Conservation (phyloP, 768 basidiomycete genomes). For the Russula compacta region DNA sequence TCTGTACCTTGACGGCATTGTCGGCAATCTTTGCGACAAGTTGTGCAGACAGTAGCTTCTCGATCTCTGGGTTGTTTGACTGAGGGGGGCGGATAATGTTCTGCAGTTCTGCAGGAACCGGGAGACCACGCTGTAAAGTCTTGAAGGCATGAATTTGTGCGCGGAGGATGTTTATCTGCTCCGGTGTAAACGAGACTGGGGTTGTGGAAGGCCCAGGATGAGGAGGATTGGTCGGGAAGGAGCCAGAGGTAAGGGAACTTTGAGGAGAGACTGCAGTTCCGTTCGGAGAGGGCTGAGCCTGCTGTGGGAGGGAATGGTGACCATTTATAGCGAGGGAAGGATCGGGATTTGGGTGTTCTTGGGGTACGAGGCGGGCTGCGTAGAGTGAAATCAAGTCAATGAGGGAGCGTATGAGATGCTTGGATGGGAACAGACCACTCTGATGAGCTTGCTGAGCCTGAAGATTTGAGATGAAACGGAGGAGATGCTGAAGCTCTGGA, state of each 20-base stretch:
- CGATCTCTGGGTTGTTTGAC: constrained; percentile 50
- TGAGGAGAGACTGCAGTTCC: constrained; percentile 31
- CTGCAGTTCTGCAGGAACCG: constrained; percentile 61
- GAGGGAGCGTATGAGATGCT: neutral
- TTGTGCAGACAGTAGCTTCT: constrained; percentile 51
- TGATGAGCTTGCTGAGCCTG: constrained; percentile 34
- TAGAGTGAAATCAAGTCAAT: neutral
- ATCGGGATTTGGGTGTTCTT: constrained; percentile 12
- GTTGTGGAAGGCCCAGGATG: constrained; percentile 52
- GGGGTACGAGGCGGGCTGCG: constrained; percentile 16
- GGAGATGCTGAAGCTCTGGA: constrained; percentile 35
- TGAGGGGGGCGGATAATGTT: constrained; percentile 61
- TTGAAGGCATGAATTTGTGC: constrained; percentile 81
- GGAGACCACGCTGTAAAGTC: constrained; percentile 51
- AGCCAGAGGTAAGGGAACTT: constrained; percentile 39
- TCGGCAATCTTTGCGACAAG: constrained; percentile 63
- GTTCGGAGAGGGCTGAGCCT: constrained; percentile 23
- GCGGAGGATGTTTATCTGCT: constrained; percentile 68
- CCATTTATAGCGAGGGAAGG: constrained; percentile 39
- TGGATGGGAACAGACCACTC: constrained; percentile 2
- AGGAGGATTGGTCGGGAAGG: constrained; percentile 40
- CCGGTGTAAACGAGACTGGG: constrained; percentile 68
- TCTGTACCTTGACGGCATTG: constrained; percentile 64
- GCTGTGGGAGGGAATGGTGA: constrained; percentile 30
- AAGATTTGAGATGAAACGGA: constrained; percentile 31